Evolutionary conservation across 2,329 filamentous ascomycete genomes (phyloP).

Genomic region (Berkeleyomyces basicola): DNA sequence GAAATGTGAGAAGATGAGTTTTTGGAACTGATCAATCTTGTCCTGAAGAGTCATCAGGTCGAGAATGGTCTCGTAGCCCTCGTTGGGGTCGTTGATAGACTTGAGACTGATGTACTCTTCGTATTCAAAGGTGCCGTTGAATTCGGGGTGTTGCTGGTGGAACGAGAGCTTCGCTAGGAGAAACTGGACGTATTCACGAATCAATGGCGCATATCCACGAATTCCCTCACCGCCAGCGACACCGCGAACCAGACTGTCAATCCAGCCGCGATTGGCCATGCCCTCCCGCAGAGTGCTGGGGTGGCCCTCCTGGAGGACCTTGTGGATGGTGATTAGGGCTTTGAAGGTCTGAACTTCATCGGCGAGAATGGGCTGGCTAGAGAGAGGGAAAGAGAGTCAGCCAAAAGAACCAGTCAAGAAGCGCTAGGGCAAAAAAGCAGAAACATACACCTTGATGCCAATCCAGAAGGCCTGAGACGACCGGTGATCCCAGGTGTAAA

Average conservation of each 20-base stretch:
- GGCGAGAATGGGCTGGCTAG: constrained; percentile 86
- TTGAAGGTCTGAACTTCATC: constrained; percentile 99
- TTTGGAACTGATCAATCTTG: constrained; percentile 97
- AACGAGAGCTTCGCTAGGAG: constrained; percentile 90
- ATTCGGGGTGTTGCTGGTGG: constrained; percentile 90
- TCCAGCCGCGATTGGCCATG: constrained; percentile 74
- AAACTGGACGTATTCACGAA: constrained; percentile 93
- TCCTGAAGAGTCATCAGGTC: constrained; percentile 95
- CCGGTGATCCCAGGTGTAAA: constrained; percentile 99
- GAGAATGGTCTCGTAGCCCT: constrained; percentile 91
- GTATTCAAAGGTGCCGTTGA: constrained; percentile 97
- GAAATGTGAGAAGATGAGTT: constrained; percentile 95
- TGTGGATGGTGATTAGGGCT: constrained; percentile 90
- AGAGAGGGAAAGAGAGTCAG: not conserved
- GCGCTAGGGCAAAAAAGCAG: not conserved
- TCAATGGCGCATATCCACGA: constrained; percentile 79
- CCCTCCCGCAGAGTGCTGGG: constrained; percentile 76
- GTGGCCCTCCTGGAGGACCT: constrained; percentile 93
- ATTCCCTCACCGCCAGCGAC: constrained; percentile 60
- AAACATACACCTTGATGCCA: constrained; percentile 87
- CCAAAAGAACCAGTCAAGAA: not conserved
- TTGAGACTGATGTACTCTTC: constrained; percentile 98
- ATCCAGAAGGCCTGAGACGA: constrained; percentile 91
- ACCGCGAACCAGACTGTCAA: constrained; percentile 79
- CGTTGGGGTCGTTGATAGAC: constrained; percentile 95